Evolutionary conservation across 2,329 filamentous ascomycete genomes (phyloP), one percentile per base, ranked within the genome.

Genomic region (Alternaria alternata): DNA sequence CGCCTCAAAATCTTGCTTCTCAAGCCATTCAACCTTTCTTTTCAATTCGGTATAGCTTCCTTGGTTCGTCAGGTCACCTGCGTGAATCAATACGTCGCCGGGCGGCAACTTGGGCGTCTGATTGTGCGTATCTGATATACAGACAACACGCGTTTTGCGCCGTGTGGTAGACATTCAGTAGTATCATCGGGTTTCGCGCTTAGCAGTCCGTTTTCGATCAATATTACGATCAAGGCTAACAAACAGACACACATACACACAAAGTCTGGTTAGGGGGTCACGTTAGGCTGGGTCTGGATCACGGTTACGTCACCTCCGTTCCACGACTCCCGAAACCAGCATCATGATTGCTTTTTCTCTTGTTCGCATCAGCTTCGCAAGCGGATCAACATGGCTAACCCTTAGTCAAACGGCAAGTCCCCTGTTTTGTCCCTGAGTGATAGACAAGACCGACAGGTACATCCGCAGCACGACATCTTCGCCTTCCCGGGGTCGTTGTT

Each of bases 91-190:
- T 8, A 94, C 86, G 73, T 94, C 90, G 41, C 91, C 91, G 22
- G 83, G 84, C 0, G 91, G 91, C 1, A 93, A 83, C 68, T 87
- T 89, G 14, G 85, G 84, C 5, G 80, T 80, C 56, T 83, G 84
- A 73, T 91, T 91, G 77, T 93, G 90, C 2, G 90, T 93, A 78
- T 94, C 91, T 4, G 91, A 91, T 57, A 93, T 84, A 78, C 90
- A 92, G 53, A 93, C 89, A 58, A 93, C 85, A 61, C 90, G 85
- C 6, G 89, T 88, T 57, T 71, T 77, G 46, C 65, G 65, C 47
- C 36, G 36, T 28, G 36, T 18, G 5, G 18, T 26, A 30, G 46
- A 38, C 46, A 49, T 49, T 30, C 14, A 18, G 7, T 5, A 36
- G 30, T 36, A 11, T 32, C n/a, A 49, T 34, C 30, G 39, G 39